Base-by-base conservation (phyloP, 2,329 filamentous ascomycete genomes). In the Peltaster fructicola region DNA sequence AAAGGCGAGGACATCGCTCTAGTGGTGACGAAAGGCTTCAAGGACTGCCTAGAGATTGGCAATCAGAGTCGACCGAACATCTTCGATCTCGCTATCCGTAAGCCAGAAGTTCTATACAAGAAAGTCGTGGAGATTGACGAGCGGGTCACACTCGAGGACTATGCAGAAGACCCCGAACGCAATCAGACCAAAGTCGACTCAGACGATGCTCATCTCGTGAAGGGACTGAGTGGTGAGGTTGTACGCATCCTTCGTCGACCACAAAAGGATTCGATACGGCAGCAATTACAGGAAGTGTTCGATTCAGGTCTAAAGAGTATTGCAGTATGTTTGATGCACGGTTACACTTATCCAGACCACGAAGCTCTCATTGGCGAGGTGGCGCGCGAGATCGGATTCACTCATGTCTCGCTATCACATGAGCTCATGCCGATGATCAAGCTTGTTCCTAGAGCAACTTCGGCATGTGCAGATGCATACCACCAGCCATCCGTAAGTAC, bases 401-500 rank as follows among this genome's bases (percentile, higher is more conserved):
- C 67, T 29, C 81, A 92, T 48, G 72, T 92, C 33, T 84, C 76
- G 28, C 58, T 85, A 15, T 80, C 74, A 35, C 74, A 81, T 37
- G 69, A 79, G 49, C 60, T 84, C 21, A 81, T 84, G 77, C 80
- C 57, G n/a, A 84, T 84, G 77, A 82, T 84, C 52, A 82, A 84
- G 51, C 57, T 84, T 14, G 71, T 82, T 0, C 70, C 77, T 7
- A 56, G 78, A 34, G 73, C 73, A 2, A 81, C 74, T 1, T 81
- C 74, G 10, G 75, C 78, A 2, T 80, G 74, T 36, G 77, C 76
- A 5, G 77, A 84, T 48, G 77, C 77, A 3, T 85, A 84, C 44
- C 60, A 0, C 78, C 78, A 0, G 71, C 74, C 2, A 84, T 82
- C 40, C 70, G 72, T 36, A 77, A 75, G 45, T 84, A 84, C 41